Evolutionary conservation across 2,329 filamentous ascomycete species (phyloP).

Genomic region (Nannizziopsis arthrosporioides): DNA sequence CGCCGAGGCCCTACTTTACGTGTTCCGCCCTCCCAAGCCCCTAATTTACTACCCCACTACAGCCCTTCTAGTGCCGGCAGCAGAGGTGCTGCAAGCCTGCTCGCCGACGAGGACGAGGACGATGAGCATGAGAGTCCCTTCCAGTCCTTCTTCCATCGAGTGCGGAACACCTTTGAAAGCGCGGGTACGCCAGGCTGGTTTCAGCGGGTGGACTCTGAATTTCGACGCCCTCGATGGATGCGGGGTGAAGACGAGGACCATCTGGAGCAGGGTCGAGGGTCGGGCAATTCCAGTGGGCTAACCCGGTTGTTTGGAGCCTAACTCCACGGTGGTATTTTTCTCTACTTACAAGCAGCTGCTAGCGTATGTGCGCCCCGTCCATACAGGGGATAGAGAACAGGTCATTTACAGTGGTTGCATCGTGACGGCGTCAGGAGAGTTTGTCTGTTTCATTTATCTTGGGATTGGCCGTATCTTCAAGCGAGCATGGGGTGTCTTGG

Average conservation of each 20-base stretch:
- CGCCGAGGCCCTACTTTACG: conserved; percentile 5
- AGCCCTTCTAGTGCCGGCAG: conserved; percentile 2
- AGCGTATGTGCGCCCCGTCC: too few relatives aligned
- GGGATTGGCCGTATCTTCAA: too few relatives aligned
- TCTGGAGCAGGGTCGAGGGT: not conserved
- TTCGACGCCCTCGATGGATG: conserved; percentile 77
- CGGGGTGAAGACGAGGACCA: conserved; percentile 39
- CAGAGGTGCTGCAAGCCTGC: not conserved
- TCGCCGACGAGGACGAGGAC: conserved; percentile 35
- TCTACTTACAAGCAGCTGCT: not conserved
- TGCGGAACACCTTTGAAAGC: conserved; percentile 85
- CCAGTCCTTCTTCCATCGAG: conserved; percentile 66
- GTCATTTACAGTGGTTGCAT: conserved; percentile 1
- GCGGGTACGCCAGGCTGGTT: conserved; percentile 75
- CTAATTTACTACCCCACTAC: conserved; percentile 1
- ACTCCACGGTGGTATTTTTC: not conserved
- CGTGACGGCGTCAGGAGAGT: not conserved
- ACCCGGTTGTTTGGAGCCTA: conserved; percentile 6
- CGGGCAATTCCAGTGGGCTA: conserved; percentile 3
- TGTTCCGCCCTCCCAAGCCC: conserved; percentile 2
- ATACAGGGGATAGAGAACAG: too few relatives aligned
- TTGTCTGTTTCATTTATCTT: not conserved
- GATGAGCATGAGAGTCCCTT: conserved; percentile 69
- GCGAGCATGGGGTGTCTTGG: too few relatives aligned
- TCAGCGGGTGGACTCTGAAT: conserved; percentile 53